Evolutionary conservation across 441 rosid species (phyloP).

Genomic region (Adansonia madagascariensis): DNA sequence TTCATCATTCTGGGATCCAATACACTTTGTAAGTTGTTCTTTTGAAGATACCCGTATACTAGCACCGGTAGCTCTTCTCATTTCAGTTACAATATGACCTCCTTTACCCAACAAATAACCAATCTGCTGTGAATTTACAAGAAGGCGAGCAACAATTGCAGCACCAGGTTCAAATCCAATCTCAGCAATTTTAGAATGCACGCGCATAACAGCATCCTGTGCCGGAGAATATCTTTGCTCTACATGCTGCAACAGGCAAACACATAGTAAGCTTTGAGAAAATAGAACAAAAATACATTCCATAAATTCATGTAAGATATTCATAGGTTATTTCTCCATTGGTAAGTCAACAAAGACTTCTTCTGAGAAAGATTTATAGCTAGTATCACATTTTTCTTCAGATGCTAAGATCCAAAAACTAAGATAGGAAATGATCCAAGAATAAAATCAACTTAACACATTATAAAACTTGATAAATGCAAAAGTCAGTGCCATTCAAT

Average conservation of each 20-base stretch:
- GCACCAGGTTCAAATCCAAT: conserved; percentile 67
- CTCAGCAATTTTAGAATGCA: conserved; percentile 60
- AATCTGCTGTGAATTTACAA: conserved; percentile 55
- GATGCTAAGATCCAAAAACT: background rate
- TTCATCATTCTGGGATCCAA: conserved; percentile 56
- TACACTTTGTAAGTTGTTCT: conserved; percentile 51
- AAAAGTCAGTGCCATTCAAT: conserved; percentile 4
- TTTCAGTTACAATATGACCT: conserved; percentile 56
- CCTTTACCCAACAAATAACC: conserved; percentile 63
- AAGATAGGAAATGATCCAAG: conserved; percentile 11
- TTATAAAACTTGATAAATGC: background rate
- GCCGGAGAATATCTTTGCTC: conserved; percentile 62
- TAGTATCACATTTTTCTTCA: background rate
- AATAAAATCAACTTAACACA: background rate
- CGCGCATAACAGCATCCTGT: conserved; percentile 65
- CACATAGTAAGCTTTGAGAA: conserved; percentile 2
- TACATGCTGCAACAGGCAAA: conserved; percentile 46
- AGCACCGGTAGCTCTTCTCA: conserved; percentile 68
- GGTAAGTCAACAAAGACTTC: background rate
- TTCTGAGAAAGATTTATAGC: background rate
- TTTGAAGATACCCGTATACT: conserved; percentile 54
- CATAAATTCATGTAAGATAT: background rate
- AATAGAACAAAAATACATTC: conserved; percentile 7
- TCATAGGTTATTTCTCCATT: background rate
- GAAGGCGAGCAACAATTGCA: conserved; percentile 63